Conservation (phyloP, 179 eudicot genomes). For the Gypsophila paniculata region DNA sequence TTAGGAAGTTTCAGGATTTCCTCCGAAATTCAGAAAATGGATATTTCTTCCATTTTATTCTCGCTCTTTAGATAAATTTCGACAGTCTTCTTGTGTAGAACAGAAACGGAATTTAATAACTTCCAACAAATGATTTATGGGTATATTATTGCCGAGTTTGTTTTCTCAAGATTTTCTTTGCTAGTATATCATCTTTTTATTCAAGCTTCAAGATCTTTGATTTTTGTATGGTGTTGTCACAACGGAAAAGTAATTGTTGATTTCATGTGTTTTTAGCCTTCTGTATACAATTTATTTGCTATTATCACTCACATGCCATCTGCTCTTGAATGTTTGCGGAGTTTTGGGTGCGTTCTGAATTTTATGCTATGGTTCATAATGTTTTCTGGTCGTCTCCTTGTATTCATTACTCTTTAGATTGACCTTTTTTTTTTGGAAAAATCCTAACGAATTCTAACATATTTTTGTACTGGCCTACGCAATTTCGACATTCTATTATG, state of each 20-base stretch:
- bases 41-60: slow-evolving; percentile 28
- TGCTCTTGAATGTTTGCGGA: not conserved
- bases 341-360: not conserved
- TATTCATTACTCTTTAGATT: not conserved
- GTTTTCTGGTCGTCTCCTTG: not conserved
- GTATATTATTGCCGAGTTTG: no score
- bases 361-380: not conserved
- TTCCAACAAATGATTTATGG: slow-evolving; percentile 35
- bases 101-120: slow-evolving; percentile 52
- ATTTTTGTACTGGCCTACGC: not conserved
- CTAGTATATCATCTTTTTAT: slow-evolving; percentile 29
- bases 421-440: no score
- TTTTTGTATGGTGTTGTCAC: slow-evolving; percentile 36
- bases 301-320: not conserved
- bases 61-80: slow-evolving; percentile 25
- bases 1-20: slow-evolving; percentile 38
- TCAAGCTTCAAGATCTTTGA: slow-evolving; percentile 35
- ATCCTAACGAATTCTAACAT: not conserved
- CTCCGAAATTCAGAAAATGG: slow-evolving; percentile 24
- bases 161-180: no score
- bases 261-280: slow-evolving; percentile 23
- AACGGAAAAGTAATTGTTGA: slow-evolving; percentile 27
- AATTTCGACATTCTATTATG: not conserved
- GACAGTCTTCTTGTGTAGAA: slow-evolving; percentile 29
- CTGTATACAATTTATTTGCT: slow-evolving; percentile 21